phyloP scores from a whole-genome alignment of 768 basidiomycete species.

The Macrolepiota fuliginosa region DNA sequence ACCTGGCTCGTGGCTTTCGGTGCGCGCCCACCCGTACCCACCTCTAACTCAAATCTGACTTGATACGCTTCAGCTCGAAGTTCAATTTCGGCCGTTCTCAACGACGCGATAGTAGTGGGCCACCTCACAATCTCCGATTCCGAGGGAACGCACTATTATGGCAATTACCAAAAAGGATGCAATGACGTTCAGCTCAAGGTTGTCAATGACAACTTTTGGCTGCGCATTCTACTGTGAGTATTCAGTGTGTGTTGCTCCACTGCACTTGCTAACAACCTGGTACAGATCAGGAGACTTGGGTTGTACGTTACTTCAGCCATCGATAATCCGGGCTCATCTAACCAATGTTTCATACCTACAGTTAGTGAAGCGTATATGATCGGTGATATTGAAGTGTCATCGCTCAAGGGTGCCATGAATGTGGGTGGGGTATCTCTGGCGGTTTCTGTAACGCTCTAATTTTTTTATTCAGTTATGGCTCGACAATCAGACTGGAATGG shows the following conservation, averaged over 20 bases:
- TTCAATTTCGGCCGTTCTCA: constrained; percentile 58
- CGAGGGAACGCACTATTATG: constrained; percentile 58
- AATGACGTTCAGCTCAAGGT: constrained; percentile 61
- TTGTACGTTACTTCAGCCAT: constrained; percentile 40
- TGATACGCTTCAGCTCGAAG: constrained; percentile 42
- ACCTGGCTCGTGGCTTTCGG: constrained; percentile 52
- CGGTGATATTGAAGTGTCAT: constrained; percentile 61
- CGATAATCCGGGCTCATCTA: neutral
- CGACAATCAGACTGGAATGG: constrained; percentile 61
- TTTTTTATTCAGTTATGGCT: constrained; percentile 54
- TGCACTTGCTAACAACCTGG: constrained; percentile 20
- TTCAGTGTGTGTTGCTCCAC: constrained; percentile 10
- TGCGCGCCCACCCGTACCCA: constrained; percentile 21
- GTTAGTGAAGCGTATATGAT: constrained; percentile 78
- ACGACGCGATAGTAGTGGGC: constrained; percentile 56
- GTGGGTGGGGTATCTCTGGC: constrained; percentile 34
- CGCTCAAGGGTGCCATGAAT: constrained; percentile 60
- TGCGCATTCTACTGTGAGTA: constrained; percentile 60
- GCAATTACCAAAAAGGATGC: constrained; percentile 53
- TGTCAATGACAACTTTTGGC: constrained; percentile 63
- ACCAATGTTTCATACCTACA: constrained; percentile 24
- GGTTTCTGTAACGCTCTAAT: neutral
- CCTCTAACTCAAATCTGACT: neutral
- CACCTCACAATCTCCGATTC: constrained; percentile 62
- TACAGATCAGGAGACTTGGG: constrained; percentile 59